Evolutionary conservation across 2,329 filamentous ascomycete species (phyloP).

Genomic region (Aureobasidium namibiae): DNA sequence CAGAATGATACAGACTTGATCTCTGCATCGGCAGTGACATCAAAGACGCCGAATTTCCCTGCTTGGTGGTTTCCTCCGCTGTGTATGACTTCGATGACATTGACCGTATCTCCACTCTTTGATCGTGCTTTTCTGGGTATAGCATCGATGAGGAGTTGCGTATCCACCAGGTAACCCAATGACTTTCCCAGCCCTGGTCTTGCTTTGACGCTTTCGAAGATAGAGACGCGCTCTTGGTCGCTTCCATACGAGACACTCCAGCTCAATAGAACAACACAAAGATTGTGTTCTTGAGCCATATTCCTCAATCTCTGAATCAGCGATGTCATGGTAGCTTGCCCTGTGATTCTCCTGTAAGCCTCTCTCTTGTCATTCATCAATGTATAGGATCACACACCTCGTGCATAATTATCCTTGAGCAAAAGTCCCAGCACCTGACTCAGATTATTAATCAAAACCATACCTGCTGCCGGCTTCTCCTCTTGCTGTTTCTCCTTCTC

Average conservation of each 20-base stretch:
- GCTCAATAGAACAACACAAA: conserved; percentile 36
- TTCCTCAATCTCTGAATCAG: conserved; percentile 35
- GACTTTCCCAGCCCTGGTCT: conserved; percentile 32
- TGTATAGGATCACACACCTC: conserved; percentile 27
- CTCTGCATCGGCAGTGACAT: conserved; percentile 11
- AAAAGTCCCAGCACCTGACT: conserved; percentile 30
- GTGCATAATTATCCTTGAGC: conserved; percentile 29
- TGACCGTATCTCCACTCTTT: conserved; percentile 21
- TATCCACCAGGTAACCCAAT: conserved; percentile 30
- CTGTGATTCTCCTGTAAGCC: conserved; percentile 14
- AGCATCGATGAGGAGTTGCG: conserved; percentile 33
- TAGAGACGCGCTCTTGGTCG: conserved; percentile 23
- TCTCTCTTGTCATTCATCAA: background rate
- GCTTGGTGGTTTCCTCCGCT: conserved; percentile 31
- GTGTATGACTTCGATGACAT: conserved; percentile 36
- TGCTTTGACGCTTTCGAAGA: conserved; percentile 31
- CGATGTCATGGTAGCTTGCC: conserved; percentile 32
- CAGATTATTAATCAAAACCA: conserved; percentile 35
- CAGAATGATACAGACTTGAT: background rate
- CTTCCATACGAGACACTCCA: conserved; percentile 15
- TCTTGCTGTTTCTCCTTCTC: background rate
- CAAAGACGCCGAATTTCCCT: conserved; percentile 31
- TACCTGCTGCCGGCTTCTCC: too few species aligned
- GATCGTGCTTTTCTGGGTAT: conserved; percentile 23
- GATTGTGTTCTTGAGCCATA: conserved; percentile 28